These are phyloP conservation scores for Phytophthora crassamura DNA, from an alignment of 352 stramenopile genomes.

Conservation along the genomic window DNA sequence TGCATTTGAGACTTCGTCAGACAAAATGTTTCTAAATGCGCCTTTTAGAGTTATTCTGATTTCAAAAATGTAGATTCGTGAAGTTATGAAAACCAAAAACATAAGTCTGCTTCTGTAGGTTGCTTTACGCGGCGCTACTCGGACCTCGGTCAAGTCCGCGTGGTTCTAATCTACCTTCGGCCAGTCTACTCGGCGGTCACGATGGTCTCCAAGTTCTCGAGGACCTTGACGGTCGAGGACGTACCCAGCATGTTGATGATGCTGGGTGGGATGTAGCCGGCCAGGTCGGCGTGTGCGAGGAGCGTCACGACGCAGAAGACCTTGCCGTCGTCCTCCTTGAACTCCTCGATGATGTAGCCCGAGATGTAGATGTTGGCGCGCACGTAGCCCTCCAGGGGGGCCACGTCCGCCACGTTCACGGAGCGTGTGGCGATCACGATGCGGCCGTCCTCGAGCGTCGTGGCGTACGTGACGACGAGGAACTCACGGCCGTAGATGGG, in stretches of 20 bases:
- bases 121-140: neutral
- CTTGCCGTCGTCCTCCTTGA: slow-evolving; percentile 49
- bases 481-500: slow-evolving; percentile 80
- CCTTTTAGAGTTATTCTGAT: too few relatives aligned
- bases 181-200: slow-evolving; percentile 44
- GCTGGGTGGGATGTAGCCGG: slow-evolving; percentile 79
- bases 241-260: slow-evolving; percentile 89
- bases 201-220: slow-evolving; percentile 68
- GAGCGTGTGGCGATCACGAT: slow-evolving; percentile 76
- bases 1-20: too few relatives aligned
- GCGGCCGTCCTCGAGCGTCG: slow-evolving; percentile 56
- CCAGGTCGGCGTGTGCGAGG: slow-evolving; percentile 76
- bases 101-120: slow-evolving; percentile 16
- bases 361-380: slow-evolving; percentile 74
- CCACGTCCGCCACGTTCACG: slow-evolving; percentile 53
- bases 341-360: slow-evolving; percentile 80
- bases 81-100: slow-evolving; percentile 29
- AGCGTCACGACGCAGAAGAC: slow-evolving; percentile 78
- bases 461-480: slow-evolving; percentile 68
- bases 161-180: slow-evolving; percentile 18
- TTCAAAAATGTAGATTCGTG: slow-evolving; percentile 38
- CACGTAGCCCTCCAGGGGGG: slow-evolving; percentile 64
- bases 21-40: too few relatives aligned
- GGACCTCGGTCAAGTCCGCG: neutral
- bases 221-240: slow-evolving; percentile 83